phyloP scores from a whole-genome alignment of 495 filamentous ascomycete genomes.

The Podospora pseudopauciseta region DNA sequence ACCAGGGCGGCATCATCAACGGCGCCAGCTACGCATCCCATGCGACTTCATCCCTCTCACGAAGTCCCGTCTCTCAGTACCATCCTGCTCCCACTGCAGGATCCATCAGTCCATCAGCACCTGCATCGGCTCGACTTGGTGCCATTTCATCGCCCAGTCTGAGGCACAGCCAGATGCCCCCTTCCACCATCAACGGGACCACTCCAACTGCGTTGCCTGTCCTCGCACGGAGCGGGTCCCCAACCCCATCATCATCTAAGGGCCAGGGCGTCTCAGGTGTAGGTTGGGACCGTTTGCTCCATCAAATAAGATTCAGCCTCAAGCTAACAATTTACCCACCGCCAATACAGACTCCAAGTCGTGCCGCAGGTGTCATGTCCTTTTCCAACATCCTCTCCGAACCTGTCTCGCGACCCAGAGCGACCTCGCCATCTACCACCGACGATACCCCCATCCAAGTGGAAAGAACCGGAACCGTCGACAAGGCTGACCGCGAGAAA shows the following conservation, averaged over 20 bases:
- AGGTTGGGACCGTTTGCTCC: constrained; percentile 18
- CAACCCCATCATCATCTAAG: constrained; percentile 30
- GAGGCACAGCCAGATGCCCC: constrained; percentile 43
- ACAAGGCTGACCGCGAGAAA: constrained; percentile 29
- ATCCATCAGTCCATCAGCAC: constrained; percentile 49
- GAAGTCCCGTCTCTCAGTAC: constrained; percentile 52
- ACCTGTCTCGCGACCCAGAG: constrained; percentile 49
- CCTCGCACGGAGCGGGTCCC: constrained; percentile 45
- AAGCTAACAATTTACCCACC: background rate
- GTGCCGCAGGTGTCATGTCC: constrained; percentile 80
- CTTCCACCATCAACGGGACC: constrained; percentile 45
- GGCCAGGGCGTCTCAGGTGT: constrained; percentile 35
- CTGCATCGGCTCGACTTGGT: constrained; percentile 36
- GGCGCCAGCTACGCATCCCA: constrained; percentile 51
- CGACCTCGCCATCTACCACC: constrained; percentile 34
- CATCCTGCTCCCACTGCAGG: constrained; percentile 52
- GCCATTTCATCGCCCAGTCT: constrained; percentile 50
- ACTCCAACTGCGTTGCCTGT: constrained; percentile 38
- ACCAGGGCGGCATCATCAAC: background rate
- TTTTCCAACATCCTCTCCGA: constrained; percentile 88
- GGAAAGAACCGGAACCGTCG: constrained; percentile 24
- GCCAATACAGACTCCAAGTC: constrained; percentile 53
- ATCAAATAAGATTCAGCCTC: background rate
- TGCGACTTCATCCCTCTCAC: constrained; percentile 51
- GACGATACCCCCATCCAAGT: constrained; percentile 28